phyloP scores from a whole-genome alignment of 495 filamentous ascomycete species.

The Aspergillus hancockii region DNA sequence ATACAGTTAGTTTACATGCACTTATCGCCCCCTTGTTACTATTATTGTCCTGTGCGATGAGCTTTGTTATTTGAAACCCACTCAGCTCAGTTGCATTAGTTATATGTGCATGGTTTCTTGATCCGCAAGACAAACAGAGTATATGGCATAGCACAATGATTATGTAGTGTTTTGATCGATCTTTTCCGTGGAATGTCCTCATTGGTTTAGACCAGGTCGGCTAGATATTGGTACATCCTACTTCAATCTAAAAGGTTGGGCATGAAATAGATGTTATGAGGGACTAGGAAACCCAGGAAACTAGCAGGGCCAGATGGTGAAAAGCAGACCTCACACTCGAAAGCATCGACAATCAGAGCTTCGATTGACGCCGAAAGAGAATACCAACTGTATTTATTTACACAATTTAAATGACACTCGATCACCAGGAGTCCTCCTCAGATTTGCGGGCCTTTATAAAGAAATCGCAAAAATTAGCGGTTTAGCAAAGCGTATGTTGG shows the following conservation, averaged over 20 bases:
- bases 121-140: too few species aligned
- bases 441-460: constrained; percentile 42
- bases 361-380: constrained; percentile 36
- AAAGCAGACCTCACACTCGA: constrained; percentile 8
- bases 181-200: not conserved
- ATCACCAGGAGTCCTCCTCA: constrained; percentile 46
- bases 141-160: too few species aligned
- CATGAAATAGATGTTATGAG: not conserved
- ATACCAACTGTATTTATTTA: constrained; percentile 50
- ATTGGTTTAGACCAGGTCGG: not conserved
- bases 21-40: too few species aligned
- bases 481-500: not conserved
- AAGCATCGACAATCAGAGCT: constrained; percentile 28
- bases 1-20: too few species aligned
- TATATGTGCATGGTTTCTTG: too few species aligned
- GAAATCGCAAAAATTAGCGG: constrained; percentile 1
- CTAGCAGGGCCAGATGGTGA: not conserved
- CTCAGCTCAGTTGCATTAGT: too few species aligned
- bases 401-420: constrained; percentile 27
- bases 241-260: not conserved
- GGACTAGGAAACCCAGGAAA: not conserved
- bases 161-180: not conserved
- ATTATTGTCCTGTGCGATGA: too few species aligned
- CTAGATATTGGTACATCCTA: not conserved
- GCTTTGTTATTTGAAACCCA: too few species aligned